These are phyloP conservation scores for Halophytophthora batemanensis DNA, from an alignment of 352 stramenopile genomes.

Conservation along the genomic window DNA sequence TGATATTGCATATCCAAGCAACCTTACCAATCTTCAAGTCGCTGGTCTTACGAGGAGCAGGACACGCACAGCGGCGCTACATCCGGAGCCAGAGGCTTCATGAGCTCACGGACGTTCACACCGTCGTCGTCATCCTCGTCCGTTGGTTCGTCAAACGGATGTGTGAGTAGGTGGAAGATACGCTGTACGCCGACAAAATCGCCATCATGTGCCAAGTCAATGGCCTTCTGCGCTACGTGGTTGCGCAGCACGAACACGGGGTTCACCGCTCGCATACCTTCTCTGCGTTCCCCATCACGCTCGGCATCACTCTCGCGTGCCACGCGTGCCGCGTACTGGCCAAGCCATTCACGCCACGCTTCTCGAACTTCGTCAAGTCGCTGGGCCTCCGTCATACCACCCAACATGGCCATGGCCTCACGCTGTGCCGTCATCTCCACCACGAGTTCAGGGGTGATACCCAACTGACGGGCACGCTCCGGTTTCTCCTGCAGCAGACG, in stretches of 20 bases:
- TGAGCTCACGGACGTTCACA: slow-evolving; percentile 23
- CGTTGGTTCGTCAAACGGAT: slow-evolving; percentile 59
- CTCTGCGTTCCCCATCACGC: slow-evolving; percentile 30
- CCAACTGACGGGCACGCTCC: slow-evolving; percentile 60
- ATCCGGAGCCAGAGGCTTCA: slow-evolving; percentile 47
- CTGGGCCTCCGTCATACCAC: slow-evolving; percentile 43
- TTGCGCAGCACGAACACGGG: slow-evolving; percentile 87
- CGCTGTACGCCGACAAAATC: slow-evolving; percentile 64
- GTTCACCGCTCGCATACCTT: slow-evolving; percentile 66
- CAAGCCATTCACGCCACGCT: slow-evolving; percentile 60
- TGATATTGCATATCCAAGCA: too few relatives aligned
- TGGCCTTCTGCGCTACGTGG: slow-evolving; percentile 86
- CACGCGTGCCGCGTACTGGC: slow-evolving; percentile 45
- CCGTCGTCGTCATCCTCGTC: slow-evolving; percentile 23
- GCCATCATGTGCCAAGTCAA: slow-evolving; percentile 70
- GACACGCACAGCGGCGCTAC: slow-evolving; percentile 67
- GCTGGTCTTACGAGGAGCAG: slow-evolving; percentile 62
- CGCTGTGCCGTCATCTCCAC: slow-evolving; percentile 54
- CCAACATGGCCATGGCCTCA: slow-evolving; percentile 37
- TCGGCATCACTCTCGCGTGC: slow-evolving; percentile 36
- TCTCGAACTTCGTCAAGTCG: slow-evolving; percentile 37
- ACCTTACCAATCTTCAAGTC: too few relatives aligned
- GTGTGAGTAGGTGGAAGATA: slow-evolving; percentile 66
- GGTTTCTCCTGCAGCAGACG: slow-evolving; percentile 61
- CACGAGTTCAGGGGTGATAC: slow-evolving; percentile 61